Evolutionary conservation across 768 basidiomycete species (phyloP), one percentile per base, ranked within the genome.

Genomic region (Pleurotus salmoneostramineus): DNA sequence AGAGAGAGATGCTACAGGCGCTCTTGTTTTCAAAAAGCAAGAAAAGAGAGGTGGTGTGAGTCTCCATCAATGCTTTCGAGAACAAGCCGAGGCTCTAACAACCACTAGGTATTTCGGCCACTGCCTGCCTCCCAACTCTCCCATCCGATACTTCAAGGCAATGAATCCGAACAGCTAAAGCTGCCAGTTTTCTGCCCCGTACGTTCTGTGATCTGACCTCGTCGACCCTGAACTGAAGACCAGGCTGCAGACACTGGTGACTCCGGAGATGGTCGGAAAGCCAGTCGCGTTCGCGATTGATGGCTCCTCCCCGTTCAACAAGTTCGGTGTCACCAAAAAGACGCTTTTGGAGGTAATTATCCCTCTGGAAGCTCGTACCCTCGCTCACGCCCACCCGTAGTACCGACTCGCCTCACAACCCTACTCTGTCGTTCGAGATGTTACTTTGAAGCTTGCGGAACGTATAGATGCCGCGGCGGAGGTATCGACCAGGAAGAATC

Each of bases 251-350:
- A 42, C 62, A 40, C 47, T 60, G 34, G 60, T 74, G 44, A 75
- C 70, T 3, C 54, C 67, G 5, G 65, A 68, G 4, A 71, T 75
- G 46, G 63, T 78, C n/a, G 81, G 80, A 4, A 71, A 76, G 59
- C 77, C 80, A 3, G 70, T 79, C 52, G 72, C 72, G 35, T 85
- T 85, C 60, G 62, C 74, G 1, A 64, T 71, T 3, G 65, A 74
- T 1, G 76, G 78, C 27, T 76, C 77, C 37, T 78, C 80, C 59
- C 79, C 84, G 0, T 70, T 86, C n/a, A 74, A 79, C 33, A 76
- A 79, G 56, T 93, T 85, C 67, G 93, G 93, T 44, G 68, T 92
- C 12, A 91, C 93, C 0, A 83, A 80, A 61, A 83, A 81, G 58
- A 64, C 91, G 58, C 71, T 87, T 33, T 72, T 91, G 52, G 93